These are phyloP conservation scores for Helichrysum umbraculigerum DNA, from an alignment of 129 eudicot genomes.

Conservation along the genomic window DNA sequence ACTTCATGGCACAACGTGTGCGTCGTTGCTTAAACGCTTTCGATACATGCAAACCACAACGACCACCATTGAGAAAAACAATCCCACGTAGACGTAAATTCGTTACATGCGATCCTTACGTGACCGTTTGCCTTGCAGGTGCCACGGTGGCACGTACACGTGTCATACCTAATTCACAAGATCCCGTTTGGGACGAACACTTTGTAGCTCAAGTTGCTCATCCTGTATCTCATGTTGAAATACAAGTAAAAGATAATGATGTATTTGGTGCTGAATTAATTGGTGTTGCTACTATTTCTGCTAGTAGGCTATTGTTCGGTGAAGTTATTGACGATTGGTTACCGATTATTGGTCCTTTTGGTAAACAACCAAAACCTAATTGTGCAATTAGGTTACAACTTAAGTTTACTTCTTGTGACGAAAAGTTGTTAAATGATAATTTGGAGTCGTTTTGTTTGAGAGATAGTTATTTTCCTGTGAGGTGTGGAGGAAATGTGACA, in stretches of 20 bases:
- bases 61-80: background rate
- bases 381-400: conserved; percentile 52
- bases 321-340: conserved; percentile 72
- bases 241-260: conserved; percentile 80
- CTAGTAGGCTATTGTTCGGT: conserved; percentile 45
- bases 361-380: conserved; percentile 64
- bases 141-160: conserved; percentile 83
- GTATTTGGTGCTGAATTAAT: conserved; percentile 73
- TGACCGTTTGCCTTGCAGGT: conserved; percentile 68
- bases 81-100: conserved; percentile 41
- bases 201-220: conserved; percentile 66
- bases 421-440: conserved; percentile 4
- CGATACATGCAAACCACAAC: conserved; percentile 36
- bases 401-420: conserved; percentile 44
- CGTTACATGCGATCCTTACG: conserved; percentile 88
- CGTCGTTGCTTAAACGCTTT: conserved; percentile 53
- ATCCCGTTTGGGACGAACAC: conserved; percentile 74
- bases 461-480: conserved; percentile 66
- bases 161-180: conserved; percentile 58
- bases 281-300: conserved; percentile 61
- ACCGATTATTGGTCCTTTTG: conserved; percentile 49
- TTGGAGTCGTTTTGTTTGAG: conserved; percentile 42
- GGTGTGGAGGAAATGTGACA: conserved; percentile 62
- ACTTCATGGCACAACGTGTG: conserved; percentile 53
- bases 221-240: conserved; percentile 62